These are phyloP conservation scores for Discostella stelligeroides DNA, from an alignment of 108 stramenopile genomes.

Conservation along the genomic window DNA sequence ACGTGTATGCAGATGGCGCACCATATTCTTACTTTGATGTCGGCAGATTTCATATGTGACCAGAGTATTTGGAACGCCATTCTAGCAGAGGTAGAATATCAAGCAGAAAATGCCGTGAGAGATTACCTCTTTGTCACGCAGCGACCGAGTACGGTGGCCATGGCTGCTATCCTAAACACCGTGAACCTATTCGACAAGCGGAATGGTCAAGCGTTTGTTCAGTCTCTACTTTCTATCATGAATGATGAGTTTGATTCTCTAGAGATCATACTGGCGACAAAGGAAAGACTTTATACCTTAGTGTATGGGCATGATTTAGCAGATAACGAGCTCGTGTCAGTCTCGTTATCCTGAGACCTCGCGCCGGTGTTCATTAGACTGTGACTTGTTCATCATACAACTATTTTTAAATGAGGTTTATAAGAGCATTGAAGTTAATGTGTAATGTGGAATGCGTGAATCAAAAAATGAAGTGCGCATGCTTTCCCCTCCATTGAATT, in stretches of 20 bases:
- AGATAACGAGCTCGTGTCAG: no score
- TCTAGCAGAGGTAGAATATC: constrained; percentile 33
- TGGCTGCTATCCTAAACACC: constrained; percentile 48
- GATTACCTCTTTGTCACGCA: constrained; percentile 22
- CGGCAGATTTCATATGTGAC: not conserved
- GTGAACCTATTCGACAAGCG: constrained; percentile 13
- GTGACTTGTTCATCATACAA: no score
- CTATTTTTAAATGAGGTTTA: no score
- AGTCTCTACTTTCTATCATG: not conserved
- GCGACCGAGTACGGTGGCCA: constrained; percentile 35
- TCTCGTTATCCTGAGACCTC: no score
- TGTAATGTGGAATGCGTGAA: no score
- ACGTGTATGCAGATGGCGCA: constrained; percentile 32
- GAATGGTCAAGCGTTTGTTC: not conserved
- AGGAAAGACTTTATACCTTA: not conserved
- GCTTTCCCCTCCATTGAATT: no score
- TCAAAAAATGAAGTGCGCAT: no score
- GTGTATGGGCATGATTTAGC: no score
- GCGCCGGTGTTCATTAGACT: no score
- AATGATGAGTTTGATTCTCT: not conserved
- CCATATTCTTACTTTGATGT: constrained; percentile 27
- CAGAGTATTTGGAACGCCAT: constrained; percentile 12
- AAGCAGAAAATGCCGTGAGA: constrained; percentile 41
- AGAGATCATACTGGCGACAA: not conserved
- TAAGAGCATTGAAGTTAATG: no score